Percentiles rank a stretch among this genome's conserved stretches.
Evolutionary conservation across 441 rosid species (phyloP).

Genomic region (Aleurites moluccanus): DNA sequence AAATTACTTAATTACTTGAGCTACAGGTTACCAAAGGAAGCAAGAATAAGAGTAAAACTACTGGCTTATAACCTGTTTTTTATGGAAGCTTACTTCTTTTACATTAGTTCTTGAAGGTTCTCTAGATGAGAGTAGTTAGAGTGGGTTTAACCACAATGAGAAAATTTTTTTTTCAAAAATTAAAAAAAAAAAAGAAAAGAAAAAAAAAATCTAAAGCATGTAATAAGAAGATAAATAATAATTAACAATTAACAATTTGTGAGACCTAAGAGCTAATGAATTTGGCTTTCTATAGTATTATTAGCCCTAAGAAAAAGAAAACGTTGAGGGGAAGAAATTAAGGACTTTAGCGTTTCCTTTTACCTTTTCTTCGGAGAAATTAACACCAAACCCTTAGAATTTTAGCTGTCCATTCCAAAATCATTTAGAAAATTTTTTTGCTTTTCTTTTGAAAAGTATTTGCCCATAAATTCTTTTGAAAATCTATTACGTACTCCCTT

Average conservation of each 20-base stretch:
- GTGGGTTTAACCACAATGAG: constrained; percentile 54
- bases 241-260: too few relatives aligned
- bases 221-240: too few relatives aligned
- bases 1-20: neutral
- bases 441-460: too few relatives aligned
- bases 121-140: constrained; percentile 37
- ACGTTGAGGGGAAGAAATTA: constrained; percentile 22
- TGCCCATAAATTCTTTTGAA: too few relatives aligned
- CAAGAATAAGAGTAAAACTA: neutral
- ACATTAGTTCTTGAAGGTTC: neutral
- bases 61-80: neutral
- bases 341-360: neutral
- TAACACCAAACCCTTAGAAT: constrained; percentile 21
- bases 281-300: too few relatives aligned
- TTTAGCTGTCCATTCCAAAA: neutral
- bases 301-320: constrained; percentile 13
- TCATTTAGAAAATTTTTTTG: too few relatives aligned
- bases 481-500: too few relatives aligned
- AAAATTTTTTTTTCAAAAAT: constrained; percentile 31
- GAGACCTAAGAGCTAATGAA: too few relatives aligned
- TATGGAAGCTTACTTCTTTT: neutral
- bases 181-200: too few relatives aligned
- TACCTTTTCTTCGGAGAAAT: constrained; percentile 28
- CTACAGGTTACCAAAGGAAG: neutral
- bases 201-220: neutral